These are phyloP conservation scores for Casuarina cunninghamiana DNA, from an alignment of 306 rosid species.

Conservation along the genomic window DNA sequence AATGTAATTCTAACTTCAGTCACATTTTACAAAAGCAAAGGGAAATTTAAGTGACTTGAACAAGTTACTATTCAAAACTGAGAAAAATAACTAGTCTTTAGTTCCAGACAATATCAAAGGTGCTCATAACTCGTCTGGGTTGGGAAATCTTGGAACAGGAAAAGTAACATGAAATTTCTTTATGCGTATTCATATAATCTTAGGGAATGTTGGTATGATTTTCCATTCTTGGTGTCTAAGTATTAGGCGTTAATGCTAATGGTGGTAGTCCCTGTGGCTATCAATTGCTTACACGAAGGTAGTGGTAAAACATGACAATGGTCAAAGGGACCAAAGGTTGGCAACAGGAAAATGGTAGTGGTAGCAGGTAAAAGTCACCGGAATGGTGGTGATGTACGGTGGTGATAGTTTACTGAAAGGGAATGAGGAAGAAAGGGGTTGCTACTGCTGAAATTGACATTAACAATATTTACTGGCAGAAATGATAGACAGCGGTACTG, in stretches of 20 bases:
- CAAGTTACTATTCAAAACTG: not conserved
- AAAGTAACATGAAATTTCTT: not conserved
- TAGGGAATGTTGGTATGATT: not conserved
- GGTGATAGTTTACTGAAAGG: not conserved
- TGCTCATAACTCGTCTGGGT: not conserved
- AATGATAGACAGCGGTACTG: not conserved
- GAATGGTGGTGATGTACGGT: not conserved
- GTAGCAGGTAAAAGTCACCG: not conserved
- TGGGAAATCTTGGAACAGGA: not conserved
- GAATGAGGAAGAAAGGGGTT: conserved; percentile 4
- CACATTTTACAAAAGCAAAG: not conserved
- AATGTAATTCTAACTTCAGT: not conserved
- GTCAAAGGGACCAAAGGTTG: not conserved
- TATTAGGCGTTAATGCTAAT: not conserved
- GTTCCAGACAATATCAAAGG: not conserved
- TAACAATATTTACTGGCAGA: not conserved
- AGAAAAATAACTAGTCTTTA: not conserved
- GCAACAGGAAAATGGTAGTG: not conserved
- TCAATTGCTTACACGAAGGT: too few relatives aligned
- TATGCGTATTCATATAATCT: not conserved
- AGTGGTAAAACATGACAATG: not conserved
- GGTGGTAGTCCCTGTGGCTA: not conserved
- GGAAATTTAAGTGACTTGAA: not conserved
- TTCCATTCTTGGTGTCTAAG: not conserved
- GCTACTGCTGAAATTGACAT: not conserved